Evolutionary conservation across 352 stramenopile genomes (phyloP), one percentile per base, ranked within the genome.

Genomic region (Globisporangium cystogenes): DNA sequence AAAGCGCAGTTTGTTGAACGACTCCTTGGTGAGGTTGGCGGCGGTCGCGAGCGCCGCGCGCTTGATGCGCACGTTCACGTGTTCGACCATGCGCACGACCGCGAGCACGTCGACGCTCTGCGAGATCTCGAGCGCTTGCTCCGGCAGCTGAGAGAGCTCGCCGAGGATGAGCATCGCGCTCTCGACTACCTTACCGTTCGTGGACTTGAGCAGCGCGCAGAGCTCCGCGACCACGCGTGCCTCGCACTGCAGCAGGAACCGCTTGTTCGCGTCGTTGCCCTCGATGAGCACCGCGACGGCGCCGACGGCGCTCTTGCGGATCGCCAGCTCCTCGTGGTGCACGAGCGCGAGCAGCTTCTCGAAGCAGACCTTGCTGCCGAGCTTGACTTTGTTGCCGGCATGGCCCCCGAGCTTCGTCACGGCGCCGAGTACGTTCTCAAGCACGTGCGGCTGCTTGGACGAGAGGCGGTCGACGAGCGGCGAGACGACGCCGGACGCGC

Each of bases 1-100:
- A 26, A 89, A 92, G 11, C 76, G 76, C 5, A 85, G 57, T 53
- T 90, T 90, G 60, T 90, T 90, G 48, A 90, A 89, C 0, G 82
- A 87, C 51, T 90, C 78, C 16, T 82, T 83, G 4, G 79, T 92
- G 10, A 90, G 54, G 57, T 86, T 69, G 1, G 80, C 45, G 3
- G 86, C 63, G 4, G 81, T 74, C 14, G 71, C 55, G 31, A 92
- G 54, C 36, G 74, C 71, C 0, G 82, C 78, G 42, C 74, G 65
- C 41, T 71, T 57, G 35, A 92, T 82, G 16, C 76, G 73, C 21
- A 59, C 48, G 45, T 90, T 90, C 4, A 87, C 43, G 43, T 87
- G 74, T 26, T 75, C 67, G 1, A 89, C 49, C 60, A 92, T 74
- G 12, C 62, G 68, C 7, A 92, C 74, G 20, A 92, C 71, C 0